Percentiles rank a stretch among this genome's conserved stretches.
Conservation (phyloP, 1,284 basidiomycete species). For the Schizophyllum commune region DNA sequence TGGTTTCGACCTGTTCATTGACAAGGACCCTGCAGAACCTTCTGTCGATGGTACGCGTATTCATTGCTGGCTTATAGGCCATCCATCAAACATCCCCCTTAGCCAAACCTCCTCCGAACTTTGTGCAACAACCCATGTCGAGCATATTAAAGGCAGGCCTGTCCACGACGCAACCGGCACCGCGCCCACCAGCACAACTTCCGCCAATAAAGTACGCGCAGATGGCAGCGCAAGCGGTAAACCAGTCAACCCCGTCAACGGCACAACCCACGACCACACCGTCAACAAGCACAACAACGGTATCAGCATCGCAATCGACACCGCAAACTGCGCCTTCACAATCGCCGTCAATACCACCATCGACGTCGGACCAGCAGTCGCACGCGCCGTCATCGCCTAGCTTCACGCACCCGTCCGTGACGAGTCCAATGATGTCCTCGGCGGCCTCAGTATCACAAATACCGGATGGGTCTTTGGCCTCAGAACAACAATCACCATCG, state of each 20-base stretch:
- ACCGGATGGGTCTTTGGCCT: slow-evolving; percentile 64
- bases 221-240: slow-evolving; percentile 11
- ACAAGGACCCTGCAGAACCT: slow-evolving; percentile 26
- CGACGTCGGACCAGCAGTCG: slow-evolving; percentile 42
- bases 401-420: slow-evolving; percentile 70
- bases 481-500: slow-evolving; percentile 59
- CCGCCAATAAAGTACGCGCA: slow-evolving; percentile 23
- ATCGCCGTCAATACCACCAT: slow-evolving; percentile 28
- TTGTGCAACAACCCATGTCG: slow-evolving; percentile 74
- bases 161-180: slow-evolving; percentile 30
- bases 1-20: neutral
- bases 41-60: slow-evolving; percentile 33
- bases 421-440: slow-evolving; percentile 72
- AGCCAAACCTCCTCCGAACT: slow-evolving; percentile 75
- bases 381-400: slow-evolving; percentile 62
- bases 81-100: slow-evolving; percentile 15
- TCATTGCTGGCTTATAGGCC: slow-evolving; percentile 13
- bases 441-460: slow-evolving; percentile 66
- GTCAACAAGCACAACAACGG: slow-evolving; percentile 24
- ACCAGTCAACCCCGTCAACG: slow-evolving; percentile 23
- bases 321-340: slow-evolving; percentile 26
- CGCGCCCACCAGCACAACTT: slow-evolving; percentile 34
- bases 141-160: slow-evolving; percentile 69
- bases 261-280: slow-evolving; percentile 48
- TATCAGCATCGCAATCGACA: slow-evolving; percentile 16